Conservation (phyloP, 1,139 yeast species). For the Suhomyces taliae region DNA sequence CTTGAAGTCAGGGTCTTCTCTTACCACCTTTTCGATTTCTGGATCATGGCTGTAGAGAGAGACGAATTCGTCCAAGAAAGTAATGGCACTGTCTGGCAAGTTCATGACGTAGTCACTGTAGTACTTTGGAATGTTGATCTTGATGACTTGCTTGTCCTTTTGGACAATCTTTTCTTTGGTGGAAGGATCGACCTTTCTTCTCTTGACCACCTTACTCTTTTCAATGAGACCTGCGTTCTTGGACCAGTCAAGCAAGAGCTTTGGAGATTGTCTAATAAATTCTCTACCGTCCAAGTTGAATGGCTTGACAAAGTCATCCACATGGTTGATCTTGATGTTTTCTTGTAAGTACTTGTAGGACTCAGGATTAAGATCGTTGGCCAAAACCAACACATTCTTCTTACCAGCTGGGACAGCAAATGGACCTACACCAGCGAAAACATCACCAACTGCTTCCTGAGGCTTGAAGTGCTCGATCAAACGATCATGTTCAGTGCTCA, state of each 20-base stretch:
- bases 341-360: constrained; percentile 67
- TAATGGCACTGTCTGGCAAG: constrained; percentile 88
- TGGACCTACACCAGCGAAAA: constrained; percentile 98
- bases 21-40: constrained; percentile 34
- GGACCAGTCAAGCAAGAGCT: constrained; percentile 45
- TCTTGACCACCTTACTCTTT: constrained; percentile 29
- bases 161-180: constrained; percentile 17
- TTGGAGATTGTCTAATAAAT: constrained; percentile 65
- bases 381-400: constrained; percentile 74
- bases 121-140: constrained; percentile 54
- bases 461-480: constrained; percentile 60
- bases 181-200: constrained; percentile 30
- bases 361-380: constrained; percentile 92
- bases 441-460: constrained; percentile 84
- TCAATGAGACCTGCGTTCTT: constrained; percentile 24
- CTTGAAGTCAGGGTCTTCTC: constrained; percentile 42
- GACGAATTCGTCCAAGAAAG: constrained; percentile 73
- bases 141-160: constrained; percentile 30
- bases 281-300: constrained; percentile 81
- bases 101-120: constrained; percentile 88
- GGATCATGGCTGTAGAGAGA: constrained; percentile 59
- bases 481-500: constrained; percentile 91
- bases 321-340: constrained; percentile 68
- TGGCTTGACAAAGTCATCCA: constrained; percentile 57
- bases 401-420: constrained; percentile 96